Evolutionary conservation across 106 monocot genomes (phyloP).

Genomic region (Phalaenopsis equestris): DNA sequence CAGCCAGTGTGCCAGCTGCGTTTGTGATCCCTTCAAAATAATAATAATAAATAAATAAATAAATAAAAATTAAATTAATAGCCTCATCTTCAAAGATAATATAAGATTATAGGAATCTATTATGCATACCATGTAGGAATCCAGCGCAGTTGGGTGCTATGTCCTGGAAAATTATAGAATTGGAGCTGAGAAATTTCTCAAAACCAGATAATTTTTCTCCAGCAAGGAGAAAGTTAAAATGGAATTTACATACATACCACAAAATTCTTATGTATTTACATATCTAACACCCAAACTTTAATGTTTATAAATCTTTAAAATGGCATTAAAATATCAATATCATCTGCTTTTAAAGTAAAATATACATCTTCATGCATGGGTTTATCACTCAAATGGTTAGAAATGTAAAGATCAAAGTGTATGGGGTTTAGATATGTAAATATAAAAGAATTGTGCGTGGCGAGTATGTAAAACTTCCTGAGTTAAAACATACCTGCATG

Average conservation of each 20-base stretch:
- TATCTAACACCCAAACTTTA: too few relatives aligned
- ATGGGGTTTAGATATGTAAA: too few relatives aligned
- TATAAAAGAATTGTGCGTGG: too few relatives aligned
- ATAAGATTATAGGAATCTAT: neutral
- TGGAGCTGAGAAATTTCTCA: neutral
- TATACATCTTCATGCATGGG: too few relatives aligned
- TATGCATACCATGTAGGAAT: conserved; percentile 73
- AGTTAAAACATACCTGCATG: conserved; percentile 46
- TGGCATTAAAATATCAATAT: too few relatives aligned
- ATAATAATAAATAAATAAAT: neutral
- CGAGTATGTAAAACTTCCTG: too few relatives aligned
- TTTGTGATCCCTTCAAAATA: conserved; percentile 56
- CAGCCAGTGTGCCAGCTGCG: conserved; percentile 65
- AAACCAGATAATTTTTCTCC: neutral
- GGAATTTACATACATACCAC: too few relatives aligned
- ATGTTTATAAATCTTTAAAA: too few relatives aligned
- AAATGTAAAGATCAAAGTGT: too few relatives aligned
- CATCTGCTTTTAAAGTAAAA: too few relatives aligned
- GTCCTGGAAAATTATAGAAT: conserved; percentile 36
- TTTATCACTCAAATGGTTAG: too few relatives aligned
- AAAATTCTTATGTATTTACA: too few relatives aligned
- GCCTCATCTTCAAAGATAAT: neutral
- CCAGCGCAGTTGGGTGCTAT: conserved; percentile 85
- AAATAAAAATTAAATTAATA: neutral
- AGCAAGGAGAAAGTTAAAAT: neutral